Evolutionary conservation across 2,329 filamentous ascomycete genomes (phyloP).

Genomic region (Pseudohalonectria lignicola): DNA sequence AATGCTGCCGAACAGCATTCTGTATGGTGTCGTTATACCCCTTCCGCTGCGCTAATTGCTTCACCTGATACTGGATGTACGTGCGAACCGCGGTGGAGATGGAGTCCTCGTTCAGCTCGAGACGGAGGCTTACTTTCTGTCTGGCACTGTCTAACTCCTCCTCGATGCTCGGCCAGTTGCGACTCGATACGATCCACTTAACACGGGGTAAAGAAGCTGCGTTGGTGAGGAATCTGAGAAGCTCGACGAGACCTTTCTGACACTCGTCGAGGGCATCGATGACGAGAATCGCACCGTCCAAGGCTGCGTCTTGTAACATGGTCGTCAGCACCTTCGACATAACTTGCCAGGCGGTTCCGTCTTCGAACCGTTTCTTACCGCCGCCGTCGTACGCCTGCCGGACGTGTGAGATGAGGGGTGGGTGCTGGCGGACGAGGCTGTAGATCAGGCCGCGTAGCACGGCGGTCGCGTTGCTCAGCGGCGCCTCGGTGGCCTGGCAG

Average conservation of each 20-base stretch:
- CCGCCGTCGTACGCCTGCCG: slow-evolving; percentile 17
- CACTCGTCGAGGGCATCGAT: slow-evolving; percentile 40
- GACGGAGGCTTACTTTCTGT: slow-evolving; percentile 15
- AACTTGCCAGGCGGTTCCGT: slow-evolving; percentile 23
- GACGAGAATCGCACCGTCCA: slow-evolving; percentile 22
- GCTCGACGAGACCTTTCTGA: slow-evolving; percentile 7
- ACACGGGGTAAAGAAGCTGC: slow-evolving; percentile 19
- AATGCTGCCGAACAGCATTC: slow-evolving; percentile 10
- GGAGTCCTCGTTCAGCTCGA: slow-evolving; percentile 23
- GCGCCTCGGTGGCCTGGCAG: slow-evolving; percentile 18
- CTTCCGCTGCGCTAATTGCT: slow-evolving; percentile 14
- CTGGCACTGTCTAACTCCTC: slow-evolving; percentile 10
- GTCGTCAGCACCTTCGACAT: slow-evolving; percentile 25
- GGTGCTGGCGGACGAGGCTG: slow-evolving; percentile 14
- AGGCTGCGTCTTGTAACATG: slow-evolving; percentile 24
- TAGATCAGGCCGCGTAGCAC: slow-evolving; percentile 21
- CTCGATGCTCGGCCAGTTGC: slow-evolving; percentile 25
- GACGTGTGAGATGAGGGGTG: slow-evolving; percentile 21
- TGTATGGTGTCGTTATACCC: slow-evolving; percentile 11
- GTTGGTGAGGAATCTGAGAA: background rate
- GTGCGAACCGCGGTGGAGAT: slow-evolving; percentile 17
- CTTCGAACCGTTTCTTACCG: slow-evolving; percentile 21
- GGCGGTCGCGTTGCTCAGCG: slow-evolving; percentile 15
- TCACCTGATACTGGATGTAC: slow-evolving; percentile 25
- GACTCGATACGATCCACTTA: slow-evolving; percentile 33